These are phyloP conservation scores for Manihot esculenta DNA, from an alignment of 441 rosid genomes.

Conservation along the genomic window DNA sequence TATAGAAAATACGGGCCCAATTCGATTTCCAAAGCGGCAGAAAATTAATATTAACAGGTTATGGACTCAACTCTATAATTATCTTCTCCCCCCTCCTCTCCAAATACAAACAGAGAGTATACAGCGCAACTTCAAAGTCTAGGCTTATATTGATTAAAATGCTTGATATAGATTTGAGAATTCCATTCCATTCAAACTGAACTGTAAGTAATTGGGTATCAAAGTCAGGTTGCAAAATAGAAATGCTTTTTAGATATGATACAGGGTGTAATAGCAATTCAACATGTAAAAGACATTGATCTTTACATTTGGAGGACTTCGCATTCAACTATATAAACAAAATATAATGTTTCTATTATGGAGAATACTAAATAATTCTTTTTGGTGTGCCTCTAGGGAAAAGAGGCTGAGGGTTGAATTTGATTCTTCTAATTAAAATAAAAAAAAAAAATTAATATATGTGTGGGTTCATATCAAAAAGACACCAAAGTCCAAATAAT, in stretches of 20 bases:
- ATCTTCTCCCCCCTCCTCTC: conserved; percentile 81
- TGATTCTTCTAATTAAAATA: too few relatives aligned
- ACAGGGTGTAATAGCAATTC: not conserved
- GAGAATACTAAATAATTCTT: not conserved
- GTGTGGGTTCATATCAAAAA: too few relatives aligned
- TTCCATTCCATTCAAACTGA: conserved; percentile 93
- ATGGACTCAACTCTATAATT: conserved; percentile 81
- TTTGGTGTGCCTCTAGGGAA: too few relatives aligned
- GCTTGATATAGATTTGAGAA: conserved; percentile 85
- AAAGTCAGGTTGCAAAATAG: conserved; percentile 64
- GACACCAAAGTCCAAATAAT: too few relatives aligned
- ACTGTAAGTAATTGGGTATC: conserved; percentile 79
- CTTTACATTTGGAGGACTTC: not conserved
- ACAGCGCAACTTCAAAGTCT: conserved; percentile 86
- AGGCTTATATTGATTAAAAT: conserved; percentile 86
- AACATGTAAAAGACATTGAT: not conserved
- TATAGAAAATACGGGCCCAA: conserved; percentile 79
- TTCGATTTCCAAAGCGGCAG: conserved; percentile 61
- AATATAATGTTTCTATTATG: not conserved
- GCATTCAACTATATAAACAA: not conserved
- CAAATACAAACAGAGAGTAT: conserved; percentile 73
- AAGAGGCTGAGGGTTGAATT: too few relatives aligned
- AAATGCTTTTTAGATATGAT: not conserved
- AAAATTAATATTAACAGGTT: conserved; percentile 82
- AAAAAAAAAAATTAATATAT: too few relatives aligned